A percentile compares a stretch with the other conserved stretches of the same genome.
Evolutionary conservation across 2,329 filamentous ascomycete species (phyloP).

Genomic region (Rutstroemia sp.): DNA sequence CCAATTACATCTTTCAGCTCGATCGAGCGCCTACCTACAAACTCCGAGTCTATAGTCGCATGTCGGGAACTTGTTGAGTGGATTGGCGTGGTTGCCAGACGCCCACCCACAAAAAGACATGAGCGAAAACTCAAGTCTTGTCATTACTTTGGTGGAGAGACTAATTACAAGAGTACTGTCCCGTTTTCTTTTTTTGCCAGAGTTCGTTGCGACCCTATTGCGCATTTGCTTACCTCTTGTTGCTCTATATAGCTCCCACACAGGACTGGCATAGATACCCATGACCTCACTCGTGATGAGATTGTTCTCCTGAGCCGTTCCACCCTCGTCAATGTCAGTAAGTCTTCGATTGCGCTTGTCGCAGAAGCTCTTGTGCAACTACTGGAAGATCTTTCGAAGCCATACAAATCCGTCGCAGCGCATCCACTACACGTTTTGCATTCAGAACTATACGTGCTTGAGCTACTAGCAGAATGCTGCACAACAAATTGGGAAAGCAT

Average conservation of each 20-base stretch:
- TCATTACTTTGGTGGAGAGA: slow-evolving; percentile 55
- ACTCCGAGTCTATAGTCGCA: slow-evolving; percentile 12
- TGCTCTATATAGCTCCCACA: slow-evolving; percentile 47
- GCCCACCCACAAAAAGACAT: slow-evolving; percentile 32
- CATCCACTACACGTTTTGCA: slow-evolving; percentile 54
- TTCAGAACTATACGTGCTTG: slow-evolving; percentile 58
- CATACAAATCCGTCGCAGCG: slow-evolving; percentile 42
- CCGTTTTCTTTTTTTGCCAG: not conserved
- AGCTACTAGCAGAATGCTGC: slow-evolving; percentile 58
- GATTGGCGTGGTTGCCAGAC: slow-evolving; percentile 20
- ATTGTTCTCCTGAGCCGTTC: slow-evolving; percentile 52
- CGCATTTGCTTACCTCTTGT: slow-evolving; percentile 12
- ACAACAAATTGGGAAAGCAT: slow-evolving; percentile 50
- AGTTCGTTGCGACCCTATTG: not conserved
- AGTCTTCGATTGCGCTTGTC: slow-evolving; percentile 44
- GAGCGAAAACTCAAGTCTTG: slow-evolving; percentile 52
- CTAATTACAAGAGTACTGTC: slow-evolving; percentile 50
- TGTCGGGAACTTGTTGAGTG: slow-evolving; percentile 21
- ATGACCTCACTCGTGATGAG: slow-evolving; percentile 53
- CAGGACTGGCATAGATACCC: slow-evolving; percentile 49
- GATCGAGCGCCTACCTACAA: slow-evolving; percentile 10
- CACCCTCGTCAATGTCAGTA: slow-evolving; percentile 54
- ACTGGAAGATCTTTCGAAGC: slow-evolving; percentile 50
- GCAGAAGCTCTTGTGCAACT: slow-evolving; percentile 50
- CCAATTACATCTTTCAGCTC: slow-evolving; percentile 8